phyloP scores from a whole-genome alignment of 192 early-diverging fungal genomes.

The Entrophospora sp. region DNA sequence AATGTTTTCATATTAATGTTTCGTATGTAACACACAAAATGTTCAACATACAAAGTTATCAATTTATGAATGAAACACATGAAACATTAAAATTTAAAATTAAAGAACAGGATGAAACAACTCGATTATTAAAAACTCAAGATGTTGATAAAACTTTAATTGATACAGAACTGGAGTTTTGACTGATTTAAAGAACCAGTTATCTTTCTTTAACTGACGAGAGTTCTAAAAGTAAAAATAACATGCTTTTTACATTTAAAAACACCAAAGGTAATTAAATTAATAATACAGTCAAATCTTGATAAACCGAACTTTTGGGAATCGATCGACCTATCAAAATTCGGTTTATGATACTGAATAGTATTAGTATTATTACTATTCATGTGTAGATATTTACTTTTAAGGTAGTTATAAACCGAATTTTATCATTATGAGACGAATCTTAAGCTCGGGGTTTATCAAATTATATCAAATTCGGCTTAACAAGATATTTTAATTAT shows the following conservation, averaged over 20 bases:
- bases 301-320: too few species aligned
- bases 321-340: too few species aligned
- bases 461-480: too few species aligned
- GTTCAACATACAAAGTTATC: too few species aligned
- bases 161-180: constrained; percentile 46
- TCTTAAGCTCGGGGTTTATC: neutral
- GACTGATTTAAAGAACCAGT: constrained; percentile 53
- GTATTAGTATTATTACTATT: too few species aligned
- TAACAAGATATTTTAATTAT: too few species aligned
- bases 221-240: constrained; percentile 34
- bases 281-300: too few species aligned
- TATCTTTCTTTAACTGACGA: constrained; percentile 33
- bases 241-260: constrained; percentile 70
- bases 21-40: too few species aligned
- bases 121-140: constrained; percentile 52
- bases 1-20: too few species aligned
- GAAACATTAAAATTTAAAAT: constrained; percentile 26
- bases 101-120: constrained; percentile 47
- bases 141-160: constrained; percentile 51
- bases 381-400: neutral
- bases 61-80: neutral
- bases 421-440: neutral
- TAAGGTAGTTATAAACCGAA: too few species aligned
- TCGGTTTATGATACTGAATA: too few species aligned
- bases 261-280: constrained; percentile 76